Evolutionary conservation across 208 protist species (phyloP).

Genomic region (Acanthamoeba sp.): DNA sequence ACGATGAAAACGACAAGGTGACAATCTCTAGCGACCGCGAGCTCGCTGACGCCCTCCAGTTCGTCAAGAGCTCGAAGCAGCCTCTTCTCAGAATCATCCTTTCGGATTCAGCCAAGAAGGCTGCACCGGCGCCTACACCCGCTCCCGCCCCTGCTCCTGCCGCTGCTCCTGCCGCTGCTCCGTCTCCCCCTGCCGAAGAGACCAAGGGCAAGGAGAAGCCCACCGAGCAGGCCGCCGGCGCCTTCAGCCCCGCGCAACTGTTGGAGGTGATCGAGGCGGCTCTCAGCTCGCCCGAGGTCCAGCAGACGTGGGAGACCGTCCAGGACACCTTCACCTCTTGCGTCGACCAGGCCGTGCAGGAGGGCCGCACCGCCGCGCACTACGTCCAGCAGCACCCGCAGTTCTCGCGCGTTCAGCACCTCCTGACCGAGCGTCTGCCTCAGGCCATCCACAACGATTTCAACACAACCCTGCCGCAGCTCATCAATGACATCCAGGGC

Average conservation of each 20-base stretch:
- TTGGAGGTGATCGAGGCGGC: conserved; percentile 7
- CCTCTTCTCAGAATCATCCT: neutral
- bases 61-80: conserved; percentile 36
- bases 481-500: conserved; percentile 21
- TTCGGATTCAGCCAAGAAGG: neutral
- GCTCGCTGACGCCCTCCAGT: conserved; percentile 57
- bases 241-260: conserved; percentile 22
- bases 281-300: conserved; percentile 8
- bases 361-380: conserved; percentile 44
- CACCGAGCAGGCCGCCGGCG: neutral
- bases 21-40: conserved; percentile 66
- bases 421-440: conserved; percentile 32
- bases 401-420: neutral
- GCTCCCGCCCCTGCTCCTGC: too few species aligned
- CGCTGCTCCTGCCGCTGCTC: neutral
- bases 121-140: neutral
- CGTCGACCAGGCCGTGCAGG: conserved; percentile 20
- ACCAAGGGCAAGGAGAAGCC: neutral
- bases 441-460: conserved; percentile 58
- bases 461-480: conserved; percentile 13
- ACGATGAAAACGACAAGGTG: conserved; percentile 71
- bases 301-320: neutral
- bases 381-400: conserved; percentile 54
- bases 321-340: conserved; percentile 32
- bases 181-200: neutral